phyloP scores from a whole-genome alignment of 805 yeast species.

The Saturnispora hagleri region DNA sequence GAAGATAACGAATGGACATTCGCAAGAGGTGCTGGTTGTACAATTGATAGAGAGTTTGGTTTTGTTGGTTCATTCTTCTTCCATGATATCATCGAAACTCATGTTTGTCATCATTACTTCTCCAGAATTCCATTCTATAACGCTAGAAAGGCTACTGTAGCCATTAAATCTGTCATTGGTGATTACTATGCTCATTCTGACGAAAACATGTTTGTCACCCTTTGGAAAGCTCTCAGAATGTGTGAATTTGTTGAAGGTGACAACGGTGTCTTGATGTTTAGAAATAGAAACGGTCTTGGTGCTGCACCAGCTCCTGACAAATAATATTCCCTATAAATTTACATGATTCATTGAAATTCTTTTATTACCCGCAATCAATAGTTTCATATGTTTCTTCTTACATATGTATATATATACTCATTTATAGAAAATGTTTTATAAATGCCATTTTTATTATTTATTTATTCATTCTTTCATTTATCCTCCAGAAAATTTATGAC shows the following conservation, averaged over 20 bases:
- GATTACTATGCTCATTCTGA: constrained; percentile 39
- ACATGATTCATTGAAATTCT: neutral
- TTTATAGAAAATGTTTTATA: neutral
- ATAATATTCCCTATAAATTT: neutral
- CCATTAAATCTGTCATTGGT: constrained; percentile 44
- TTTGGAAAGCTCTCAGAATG: constrained; percentile 50
- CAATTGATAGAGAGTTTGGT: constrained; percentile 54
- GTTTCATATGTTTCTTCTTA: neutral
- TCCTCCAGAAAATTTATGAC: constrained; percentile 25
- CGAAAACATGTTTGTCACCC: constrained; percentile 47
- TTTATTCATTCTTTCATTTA: neutral
- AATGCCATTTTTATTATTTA: neutral
- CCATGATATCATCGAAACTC: constrained; percentile 53
- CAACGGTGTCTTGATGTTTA: constrained; percentile 56
- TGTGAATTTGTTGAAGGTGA: constrained; percentile 70
- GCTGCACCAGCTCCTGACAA: constrained; percentile 21
- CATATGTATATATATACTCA: neutral
- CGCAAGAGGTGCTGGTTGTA: constrained; percentile 60
- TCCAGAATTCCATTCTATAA: constrained; percentile 49
- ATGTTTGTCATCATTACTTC: constrained; percentile 47
- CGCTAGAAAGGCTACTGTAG: constrained; percentile 45
- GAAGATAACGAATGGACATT: constrained; percentile 49
- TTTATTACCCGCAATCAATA: neutral
- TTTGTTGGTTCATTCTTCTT: constrained; percentile 47
- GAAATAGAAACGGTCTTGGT: constrained; percentile 45